These are phyloP conservation scores for Boletus vinaceobasis DNA, from an alignment of 768 basidiomycete species.

Conservation along the genomic window DNA sequence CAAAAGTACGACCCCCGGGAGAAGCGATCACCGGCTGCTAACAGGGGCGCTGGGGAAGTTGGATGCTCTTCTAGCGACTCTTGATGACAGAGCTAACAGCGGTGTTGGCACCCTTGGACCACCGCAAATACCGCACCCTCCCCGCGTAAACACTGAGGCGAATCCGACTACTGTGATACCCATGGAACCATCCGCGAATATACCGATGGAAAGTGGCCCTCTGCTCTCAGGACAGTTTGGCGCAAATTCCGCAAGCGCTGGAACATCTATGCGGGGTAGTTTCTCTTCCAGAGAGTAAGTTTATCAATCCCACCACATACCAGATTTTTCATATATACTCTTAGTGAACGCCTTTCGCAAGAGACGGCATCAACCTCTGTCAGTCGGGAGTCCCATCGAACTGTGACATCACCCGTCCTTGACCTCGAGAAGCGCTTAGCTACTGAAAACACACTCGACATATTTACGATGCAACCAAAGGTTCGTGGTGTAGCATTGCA, in stretches of 20 bases:
- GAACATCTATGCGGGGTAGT: slow-evolving; percentile 50
- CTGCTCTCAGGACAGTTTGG: slow-evolving; percentile 24
- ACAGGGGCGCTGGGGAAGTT: slow-evolving; percentile 78
- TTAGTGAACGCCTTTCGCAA: slow-evolving; percentile 57
- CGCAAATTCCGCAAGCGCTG: slow-evolving; percentile 39
- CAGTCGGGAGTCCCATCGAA: slow-evolving; percentile 49
- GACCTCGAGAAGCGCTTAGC: slow-evolving; percentile 81
- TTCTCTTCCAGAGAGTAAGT: slow-evolving; percentile 57
- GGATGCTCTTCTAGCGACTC: slow-evolving; percentile 62
- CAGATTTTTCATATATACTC: slow-evolving; percentile 6
- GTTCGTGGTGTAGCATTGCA: slow-evolving; percentile 37
- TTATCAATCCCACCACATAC: not conserved
- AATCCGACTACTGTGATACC: not conserved
- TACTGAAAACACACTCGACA: slow-evolving; percentile 78
- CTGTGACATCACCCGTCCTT: slow-evolving; percentile 54
- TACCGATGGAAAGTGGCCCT: not conserved
- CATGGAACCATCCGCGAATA: not conserved
- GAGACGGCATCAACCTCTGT: slow-evolving; percentile 56
- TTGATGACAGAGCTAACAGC: slow-evolving; percentile 57
- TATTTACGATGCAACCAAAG: slow-evolving; percentile 94
- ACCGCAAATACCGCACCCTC: not conserved
- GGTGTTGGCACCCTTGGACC: slow-evolving; percentile 8
- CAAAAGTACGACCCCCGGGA: slow-evolving; percentile 81
- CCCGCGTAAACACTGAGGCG: not conserved
- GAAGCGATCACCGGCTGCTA: slow-evolving; percentile 82